phyloP scores from a whole-genome alignment of 768 basidiomycete species.

The Dendrothele bispora region DNA sequence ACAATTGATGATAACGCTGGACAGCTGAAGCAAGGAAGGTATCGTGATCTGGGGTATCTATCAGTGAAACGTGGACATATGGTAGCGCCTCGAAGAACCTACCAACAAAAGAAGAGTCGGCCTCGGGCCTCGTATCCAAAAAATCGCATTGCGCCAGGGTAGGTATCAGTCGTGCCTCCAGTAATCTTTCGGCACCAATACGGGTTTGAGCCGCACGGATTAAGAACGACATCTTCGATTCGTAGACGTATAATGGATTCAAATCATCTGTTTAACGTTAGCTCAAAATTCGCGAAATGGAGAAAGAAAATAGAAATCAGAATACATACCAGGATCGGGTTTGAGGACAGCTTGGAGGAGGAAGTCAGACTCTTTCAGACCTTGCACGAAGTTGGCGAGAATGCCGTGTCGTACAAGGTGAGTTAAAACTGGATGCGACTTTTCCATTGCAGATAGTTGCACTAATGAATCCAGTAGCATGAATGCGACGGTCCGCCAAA shows the following conservation, averaged over 20 bases:
- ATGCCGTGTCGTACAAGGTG: conserved; percentile 73
- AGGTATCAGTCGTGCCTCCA: conserved; percentile 76
- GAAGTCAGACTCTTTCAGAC: conserved; percentile 80
- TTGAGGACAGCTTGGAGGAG: conserved; percentile 75
- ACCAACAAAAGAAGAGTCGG: conserved; percentile 84
- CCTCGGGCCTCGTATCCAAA: conserved; percentile 81
- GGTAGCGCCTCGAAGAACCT: conserved; percentile 13
- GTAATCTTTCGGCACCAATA: conserved; percentile 78
- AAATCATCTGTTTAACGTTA: conserved; percentile 64
- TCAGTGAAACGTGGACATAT: conserved; percentile 3
- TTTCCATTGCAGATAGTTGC: conserved; percentile 68
- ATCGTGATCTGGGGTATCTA: conserved; percentile 58
- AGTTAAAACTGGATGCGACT: conserved; percentile 59
- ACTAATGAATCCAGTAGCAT: conserved; percentile 84
- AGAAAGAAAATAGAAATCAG: conserved; percentile 8
- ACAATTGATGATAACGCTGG: conserved; percentile 87
- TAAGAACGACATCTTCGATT: conserved; percentile 90
- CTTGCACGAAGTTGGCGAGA: conserved; percentile 76
- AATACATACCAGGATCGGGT: conserved; percentile 80
- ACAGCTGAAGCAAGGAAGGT: conserved; percentile 87
- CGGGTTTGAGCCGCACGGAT: conserved; percentile 82
- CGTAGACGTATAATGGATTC: conserved; percentile 91
- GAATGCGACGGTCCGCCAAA: conserved; percentile 96
- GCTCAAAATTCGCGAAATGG: not conserved
- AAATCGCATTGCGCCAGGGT: conserved; percentile 84